phyloP scores from a whole-genome alignment of 352 stramenopile genomes.

The Phytophthora palmivora region DNA sequence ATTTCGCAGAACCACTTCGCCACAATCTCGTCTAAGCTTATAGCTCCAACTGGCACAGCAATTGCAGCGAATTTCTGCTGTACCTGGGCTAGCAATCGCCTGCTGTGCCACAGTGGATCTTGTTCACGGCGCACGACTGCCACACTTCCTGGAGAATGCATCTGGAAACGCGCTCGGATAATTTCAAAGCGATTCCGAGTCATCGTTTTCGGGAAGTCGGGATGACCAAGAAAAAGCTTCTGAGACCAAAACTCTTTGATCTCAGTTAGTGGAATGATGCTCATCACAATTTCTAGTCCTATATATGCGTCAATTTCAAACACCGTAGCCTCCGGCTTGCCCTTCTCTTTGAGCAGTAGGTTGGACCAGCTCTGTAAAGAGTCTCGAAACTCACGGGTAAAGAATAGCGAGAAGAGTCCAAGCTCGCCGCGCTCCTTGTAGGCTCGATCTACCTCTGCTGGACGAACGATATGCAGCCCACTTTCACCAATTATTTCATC shows the following conservation, averaged over 20 bases:
- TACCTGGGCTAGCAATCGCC: not conserved
- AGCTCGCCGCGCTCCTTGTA: too few relatives aligned
- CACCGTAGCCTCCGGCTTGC: not conserved
- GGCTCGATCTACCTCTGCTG: too few relatives aligned
- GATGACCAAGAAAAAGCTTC: conserved; percentile 11
- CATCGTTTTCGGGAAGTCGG: conserved; percentile 4
- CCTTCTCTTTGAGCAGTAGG: conserved; percentile 10
- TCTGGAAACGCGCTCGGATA: conserved; percentile 9
- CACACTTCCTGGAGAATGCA: conserved; percentile 6
- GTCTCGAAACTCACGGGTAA: conserved; percentile 4
- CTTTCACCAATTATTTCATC: conserved; percentile 1
- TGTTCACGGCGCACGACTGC: not conserved
- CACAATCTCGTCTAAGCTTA: too few relatives aligned
- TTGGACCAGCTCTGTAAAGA: conserved; percentile 7
- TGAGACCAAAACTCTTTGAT: conserved; percentile 24
- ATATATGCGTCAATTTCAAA: conserved; percentile 15
- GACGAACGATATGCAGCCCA: too few relatives aligned
- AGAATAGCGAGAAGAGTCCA: too few relatives aligned
- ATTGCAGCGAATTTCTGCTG: too few relatives aligned
- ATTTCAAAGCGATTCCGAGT: conserved; percentile 7
- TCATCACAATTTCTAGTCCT: conserved; percentile 16
- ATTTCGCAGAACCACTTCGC: too few relatives aligned
- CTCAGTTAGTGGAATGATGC: conserved; percentile 12
- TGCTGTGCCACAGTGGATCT: conserved; percentile 19
- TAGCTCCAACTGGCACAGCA: too few relatives aligned